phyloP scores from a whole-genome alignment of 306 rosid species.

The Trichosanthes cucumerina region DNA sequence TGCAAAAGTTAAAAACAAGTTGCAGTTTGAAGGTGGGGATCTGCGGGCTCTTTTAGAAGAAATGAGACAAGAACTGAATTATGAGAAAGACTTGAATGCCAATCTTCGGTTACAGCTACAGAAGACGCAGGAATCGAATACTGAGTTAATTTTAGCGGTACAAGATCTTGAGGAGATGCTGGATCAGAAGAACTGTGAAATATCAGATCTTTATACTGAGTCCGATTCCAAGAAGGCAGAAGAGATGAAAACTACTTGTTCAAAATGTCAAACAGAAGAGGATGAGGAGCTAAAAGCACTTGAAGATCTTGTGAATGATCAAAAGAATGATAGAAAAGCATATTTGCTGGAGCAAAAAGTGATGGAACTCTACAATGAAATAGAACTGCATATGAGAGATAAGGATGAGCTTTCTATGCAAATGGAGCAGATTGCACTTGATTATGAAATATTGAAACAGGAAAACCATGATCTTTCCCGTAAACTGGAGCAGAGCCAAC shows the following conservation, averaged over 20 bases:
- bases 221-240: conserved; percentile 14
- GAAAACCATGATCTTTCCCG: conserved; percentile 65
- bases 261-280: conserved; percentile 32
- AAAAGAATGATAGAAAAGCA: conserved; percentile 38
- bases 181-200: conserved; percentile 59
- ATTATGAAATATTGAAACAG: conserved; percentile 89
- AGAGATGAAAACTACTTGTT: conserved; percentile 20
- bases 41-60: conserved; percentile 58
- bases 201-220: conserved; percentile 1
- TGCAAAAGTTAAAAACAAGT: conserved; percentile 42
- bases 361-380: conserved; percentile 61
- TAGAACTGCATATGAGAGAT: conserved; percentile 67
- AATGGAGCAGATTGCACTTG: conserved; percentile 91
- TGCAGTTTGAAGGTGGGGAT: conserved; percentile 56
- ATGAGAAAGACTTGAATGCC: conserved; percentile 68
- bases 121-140: conserved; percentile 87
- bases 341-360: conserved; percentile 60
- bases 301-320: conserved; percentile 60
- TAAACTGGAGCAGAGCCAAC: conserved; percentile 73
- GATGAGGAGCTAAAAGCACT: conserved; percentile 75
- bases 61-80: conserved; percentile 67
- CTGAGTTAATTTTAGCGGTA: conserved; percentile 77
- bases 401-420: conserved; percentile 91
- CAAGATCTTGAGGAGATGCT: conserved; percentile 75
- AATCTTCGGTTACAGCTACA: conserved; percentile 74